Evolutionary conservation across 2,329 filamentous ascomycete species (phyloP), one percentile per base, ranked within the genome.

Genomic region (Aspergillus oerlinghausenensis): DNA sequence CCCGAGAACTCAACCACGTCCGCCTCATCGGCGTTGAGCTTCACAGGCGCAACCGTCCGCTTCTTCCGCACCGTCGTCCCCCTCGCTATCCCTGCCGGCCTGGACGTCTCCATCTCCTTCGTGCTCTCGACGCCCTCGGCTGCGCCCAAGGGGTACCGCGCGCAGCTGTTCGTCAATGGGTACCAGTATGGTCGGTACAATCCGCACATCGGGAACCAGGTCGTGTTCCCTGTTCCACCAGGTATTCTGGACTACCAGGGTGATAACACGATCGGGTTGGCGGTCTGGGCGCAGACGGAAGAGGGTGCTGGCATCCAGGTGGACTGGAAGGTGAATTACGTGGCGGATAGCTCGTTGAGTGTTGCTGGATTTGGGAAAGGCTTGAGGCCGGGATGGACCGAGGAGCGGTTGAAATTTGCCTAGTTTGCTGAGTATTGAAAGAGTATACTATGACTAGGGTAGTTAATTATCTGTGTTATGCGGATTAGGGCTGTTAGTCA

Each of bases 121-220:
- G 73, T 77, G 2, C 70, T 87, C 2, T 77, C 76, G 0, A 79
- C 81, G 0, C 73, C 79, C 0, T 68, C 72, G 0, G 73, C 75
- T 5, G 52, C 50, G 6, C 58, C 60, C 5, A 70, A 72, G 17
- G 75, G 76, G 0, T 77, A 82, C 11, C 77, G 84, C 10, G 81
- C 79, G 0, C 78, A 84, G 62, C 67, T 87, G 2, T 87, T 84
- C 55, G 79, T 87, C n/a, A 87, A 87, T 55, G 84, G 84, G 0
- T 87, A 86, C 63, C 84, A 86, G 64, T 87, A 84, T 61, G 84
- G 81, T 1, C 78, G 82, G 7, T 87, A 80, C 63, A 80, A 82
- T 57, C 83, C 84, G 0, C 78, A 81, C 51, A 83, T 87, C 42
- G 85, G 85, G 0, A 82, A 85, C 49, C 84, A 87, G 71, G 75